These are phyloP conservation scores for Pseudohalonectria lignicola DNA, from an alignment of 2,329 filamentous ascomycete genomes.

Conservation along the genomic window DNA sequence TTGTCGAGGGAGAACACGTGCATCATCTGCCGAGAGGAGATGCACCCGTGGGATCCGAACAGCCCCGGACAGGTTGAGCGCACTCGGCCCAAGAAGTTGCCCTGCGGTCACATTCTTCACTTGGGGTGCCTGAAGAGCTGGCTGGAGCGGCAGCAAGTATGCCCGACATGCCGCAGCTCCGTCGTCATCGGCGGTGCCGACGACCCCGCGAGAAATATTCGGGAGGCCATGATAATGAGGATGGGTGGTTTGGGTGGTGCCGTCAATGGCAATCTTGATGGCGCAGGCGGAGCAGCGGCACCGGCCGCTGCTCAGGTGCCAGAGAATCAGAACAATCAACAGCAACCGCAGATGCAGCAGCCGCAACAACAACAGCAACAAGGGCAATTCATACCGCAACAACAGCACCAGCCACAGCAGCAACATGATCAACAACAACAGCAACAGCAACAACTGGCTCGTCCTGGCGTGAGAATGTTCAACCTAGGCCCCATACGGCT, in stretches of 20 bases:
- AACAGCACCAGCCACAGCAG: slow-evolving; percentile 13
- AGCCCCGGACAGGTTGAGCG: slow-evolving; percentile 68
- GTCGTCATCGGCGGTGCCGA: slow-evolving; percentile 48
- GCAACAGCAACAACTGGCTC: slow-evolving; percentile 16
- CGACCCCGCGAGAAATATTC: slow-evolving; percentile 16
- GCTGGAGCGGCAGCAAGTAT: slow-evolving; percentile 95
- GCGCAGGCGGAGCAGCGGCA: slow-evolving; percentile 12
- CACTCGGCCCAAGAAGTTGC: slow-evolving; percentile 84
- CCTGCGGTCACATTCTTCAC: slow-evolving; percentile 91
- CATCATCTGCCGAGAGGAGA: slow-evolving; percentile 95
- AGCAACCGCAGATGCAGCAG: slow-evolving; percentile 15
- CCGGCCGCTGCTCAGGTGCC: slow-evolving; percentile 18
- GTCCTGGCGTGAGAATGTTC: slow-evolving; percentile 19
- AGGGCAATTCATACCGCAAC: slow-evolving; percentile 16
- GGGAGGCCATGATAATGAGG: slow-evolving; percentile 21
- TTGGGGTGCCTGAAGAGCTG: slow-evolving; percentile 92
- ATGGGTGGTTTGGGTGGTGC: slow-evolving; percentile 14
- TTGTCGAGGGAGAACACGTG: slow-evolving; percentile 81
- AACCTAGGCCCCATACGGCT: slow-evolving; percentile 61
- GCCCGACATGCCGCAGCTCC: slow-evolving; percentile 82
- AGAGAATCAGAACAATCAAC: slow-evolving; percentile 12
- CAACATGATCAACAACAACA: slow-evolving; percentile 12
- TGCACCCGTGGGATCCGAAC: slow-evolving; percentile 64
- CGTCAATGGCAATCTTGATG: slow-evolving; percentile 6
- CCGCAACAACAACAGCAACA: slow-evolving; percentile 14